Evolutionary conservation across 2,329 filamentous ascomycete species (phyloP), one percentile per base, ranked within the genome.

Genomic region (Diaporthe ampelina): DNA sequence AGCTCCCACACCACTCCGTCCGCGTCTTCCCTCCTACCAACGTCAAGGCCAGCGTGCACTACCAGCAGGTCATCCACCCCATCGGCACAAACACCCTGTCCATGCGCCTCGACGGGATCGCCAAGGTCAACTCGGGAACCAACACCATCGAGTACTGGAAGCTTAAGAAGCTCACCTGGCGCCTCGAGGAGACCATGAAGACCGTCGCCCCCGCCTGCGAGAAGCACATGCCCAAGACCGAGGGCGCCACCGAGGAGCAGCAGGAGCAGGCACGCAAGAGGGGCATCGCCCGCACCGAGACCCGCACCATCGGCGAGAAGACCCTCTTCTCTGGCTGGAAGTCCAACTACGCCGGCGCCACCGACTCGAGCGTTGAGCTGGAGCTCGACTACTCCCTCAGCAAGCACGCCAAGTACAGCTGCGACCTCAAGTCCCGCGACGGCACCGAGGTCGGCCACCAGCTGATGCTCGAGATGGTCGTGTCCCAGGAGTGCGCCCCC

Each of bases 1-100:
- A 95, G 65, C 88, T 90, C 70, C 95, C 97, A 76, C 96, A 97
- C 84, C 93, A 95, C 84, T 97, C 94, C 21, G 92, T 98, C 76
- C 94, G 96, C 80, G 94, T 98, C 80, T 99, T 99, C 85, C 97
- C 96, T 63, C 96, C 97, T 0, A 99, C 97, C 78, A 97, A 97
- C 84, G 92, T 99, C 80, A 95, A 94, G 78, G 94, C 95, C 74
- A 93, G 92, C 80, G 93, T 97, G 76, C 92, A 94, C 79, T 92
- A 97, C 77, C 93, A 93, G 61, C 91, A 94, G 50, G 91, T 97
- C 77, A 92, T 98, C 76, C 93, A 98, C 84, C 95, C 96, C 7
- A 94, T 95, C 75, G 94, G 94, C 79, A 91, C 91, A 79, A 96
- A 97, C 85, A 93, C 88, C 15, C 89, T 98, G 67, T 89, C 91